phyloP scores from a whole-genome alignment of 164 flowering plant species.

The Vitis riparia region DNA sequence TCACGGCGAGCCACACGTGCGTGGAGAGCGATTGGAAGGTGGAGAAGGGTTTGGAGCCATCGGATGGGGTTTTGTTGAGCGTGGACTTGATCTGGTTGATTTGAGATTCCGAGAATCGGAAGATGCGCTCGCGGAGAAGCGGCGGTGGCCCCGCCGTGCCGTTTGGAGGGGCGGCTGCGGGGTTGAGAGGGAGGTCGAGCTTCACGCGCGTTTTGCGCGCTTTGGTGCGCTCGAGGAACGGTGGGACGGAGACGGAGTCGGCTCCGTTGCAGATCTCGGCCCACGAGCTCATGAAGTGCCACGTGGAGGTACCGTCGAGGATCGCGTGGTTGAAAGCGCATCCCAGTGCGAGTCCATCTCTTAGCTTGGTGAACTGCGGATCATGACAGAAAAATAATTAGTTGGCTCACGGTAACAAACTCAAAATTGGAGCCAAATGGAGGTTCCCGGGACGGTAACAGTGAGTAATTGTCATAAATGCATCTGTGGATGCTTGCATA shows the following conservation, averaged over 20 bases:
- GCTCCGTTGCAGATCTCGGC: conserved; percentile 69
- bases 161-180: conserved; percentile 23
- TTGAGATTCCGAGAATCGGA: conserved; percentile 70
- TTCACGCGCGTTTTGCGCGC: conserved; percentile 77
- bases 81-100: conserved; percentile 67
- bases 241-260: conserved; percentile 48
- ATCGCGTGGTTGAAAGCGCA: conserved; percentile 94
- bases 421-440: no score
- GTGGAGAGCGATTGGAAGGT: conserved; percentile 76
- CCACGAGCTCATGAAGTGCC: conserved; percentile 99
- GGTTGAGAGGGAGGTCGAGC: conserved; percentile 62
- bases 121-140: conserved; percentile 60
- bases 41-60: conserved; percentile 59
- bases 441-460: no score
- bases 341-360: conserved; percentile 84
- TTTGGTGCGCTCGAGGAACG: conserved; percentile 79
- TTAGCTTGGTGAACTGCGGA: conserved; percentile 74
- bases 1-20: conserved; percentile 82
- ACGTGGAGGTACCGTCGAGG: conserved; percentile 84
- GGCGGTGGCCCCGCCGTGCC: conserved; percentile 24
- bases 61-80: conserved; percentile 37
- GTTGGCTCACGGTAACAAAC: no score
- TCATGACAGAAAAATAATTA: no score
- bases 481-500: no score
- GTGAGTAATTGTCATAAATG: no score